Evolutionary conservation across 192 early-diverging fungal species (phyloP), one percentile per base, ranked within the genome.

Genomic region (Linnemannia elongata): DNA sequence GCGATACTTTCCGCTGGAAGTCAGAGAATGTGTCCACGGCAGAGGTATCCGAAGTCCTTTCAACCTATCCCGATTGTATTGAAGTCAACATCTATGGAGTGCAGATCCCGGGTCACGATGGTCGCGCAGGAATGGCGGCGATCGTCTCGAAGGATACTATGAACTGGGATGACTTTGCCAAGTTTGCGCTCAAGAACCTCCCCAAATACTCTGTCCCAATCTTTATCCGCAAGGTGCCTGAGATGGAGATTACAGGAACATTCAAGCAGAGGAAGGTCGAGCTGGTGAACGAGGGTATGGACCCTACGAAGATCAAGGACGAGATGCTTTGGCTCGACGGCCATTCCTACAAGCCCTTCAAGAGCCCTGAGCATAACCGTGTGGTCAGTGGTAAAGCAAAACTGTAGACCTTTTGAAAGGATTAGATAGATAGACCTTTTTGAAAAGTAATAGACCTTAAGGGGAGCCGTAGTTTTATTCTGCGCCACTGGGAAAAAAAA

Each of bases 1-100:
- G 95, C 18, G 94, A 96, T 57, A 94, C 95, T 30, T 96, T 95
- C 89, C 82, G 95, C 18, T 95, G 94, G 95, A 94, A 94, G 71
- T 90, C 85, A 2, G 92, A 93, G 80, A 92, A 93, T 70, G 92
- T 94, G 18, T 88, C 90, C 10, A 90, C 91, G 6, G 89, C 90
- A 15, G 94, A 96, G 82, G 93, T 96, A 13, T 90, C 91, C 1
- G 91, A 94, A 74, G 90, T 90, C 12, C 38, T 96, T 33, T 88
- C 87, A 41, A 72, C 86, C 17, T 94, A 89, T 63, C 91, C 93
- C 1, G 92, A 89, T 33, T 86, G 95, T 22, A 74, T 82, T 13
- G 94, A 95, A 68, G 91, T 93, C n/a, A 94, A 94, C 63, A 88
- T 95, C 0, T 95, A 95, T 75, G 95, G 95, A 38, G 90, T 92